These are phyloP conservation scores for Juglanconis oblonga DNA, from an alignment of 2,329 filamentous ascomycete species.

Conservation along the genomic window DNA sequence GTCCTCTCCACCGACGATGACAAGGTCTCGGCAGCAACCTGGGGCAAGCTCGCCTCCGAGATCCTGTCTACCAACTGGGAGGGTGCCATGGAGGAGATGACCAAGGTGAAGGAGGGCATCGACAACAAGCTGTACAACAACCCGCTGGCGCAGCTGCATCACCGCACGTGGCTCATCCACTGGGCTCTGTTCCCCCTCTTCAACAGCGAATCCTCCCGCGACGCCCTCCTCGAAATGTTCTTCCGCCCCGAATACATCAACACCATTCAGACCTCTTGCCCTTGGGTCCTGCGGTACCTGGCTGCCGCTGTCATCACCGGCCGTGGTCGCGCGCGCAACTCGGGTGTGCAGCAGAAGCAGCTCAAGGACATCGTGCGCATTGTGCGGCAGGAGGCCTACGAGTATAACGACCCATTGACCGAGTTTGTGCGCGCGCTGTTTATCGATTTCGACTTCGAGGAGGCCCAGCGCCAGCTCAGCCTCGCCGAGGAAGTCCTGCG, in stretches of 20 bases:
- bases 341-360: conserved; percentile 91
- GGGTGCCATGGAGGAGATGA: conserved; percentile 82
- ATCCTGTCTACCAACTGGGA: conserved; percentile 97
- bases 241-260: conserved; percentile 98
- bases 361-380: conserved; percentile 96
- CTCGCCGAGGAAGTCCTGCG: conserved; percentile 89
- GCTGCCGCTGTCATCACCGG: conserved; percentile 93
- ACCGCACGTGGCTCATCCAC: conserved; percentile 96
- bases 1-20: conserved; percentile 98
- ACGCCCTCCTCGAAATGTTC: conserved; percentile 90
- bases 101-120: conserved; percentile 87
- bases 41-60: conserved; percentile 96
- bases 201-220: conserved; percentile 90
- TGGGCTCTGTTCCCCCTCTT: conserved; percentile 99
- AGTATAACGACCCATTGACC: conserved; percentile 94
- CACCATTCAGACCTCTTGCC: conserved; percentile 97
- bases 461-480: conserved; percentile 83
- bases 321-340: conserved; percentile 77
- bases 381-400: conserved; percentile 94
- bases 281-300: conserved; percentile 94
- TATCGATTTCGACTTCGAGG: conserved; percentile 94
- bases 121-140: conserved; percentile 96
- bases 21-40: conserved; percentile 91
- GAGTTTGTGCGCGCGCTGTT: conserved; percentile 96
- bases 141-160: conserved; percentile 89